These are phyloP conservation scores for Lipomyces anomalus DNA, from an alignment of 805 yeast species.

Conservation along the genomic window DNA sequence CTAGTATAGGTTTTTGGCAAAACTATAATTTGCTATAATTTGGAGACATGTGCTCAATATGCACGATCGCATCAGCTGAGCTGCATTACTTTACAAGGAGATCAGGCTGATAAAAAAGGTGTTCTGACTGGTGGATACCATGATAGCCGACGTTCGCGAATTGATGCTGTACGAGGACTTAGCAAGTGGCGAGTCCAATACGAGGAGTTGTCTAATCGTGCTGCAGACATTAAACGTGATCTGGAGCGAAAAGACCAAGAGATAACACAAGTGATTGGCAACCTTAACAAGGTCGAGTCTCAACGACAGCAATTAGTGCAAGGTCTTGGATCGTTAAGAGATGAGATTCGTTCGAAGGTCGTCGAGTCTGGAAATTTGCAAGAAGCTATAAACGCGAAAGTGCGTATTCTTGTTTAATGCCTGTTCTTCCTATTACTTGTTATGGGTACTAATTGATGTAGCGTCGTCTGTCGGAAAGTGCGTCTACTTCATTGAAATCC, in stretches of 20 bases:
- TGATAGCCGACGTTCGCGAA: slow-evolving; percentile 59
- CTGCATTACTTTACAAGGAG: slow-evolving; percentile 90
- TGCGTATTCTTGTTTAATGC: slow-evolving; percentile 22
- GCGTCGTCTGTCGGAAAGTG: slow-evolving; percentile 42
- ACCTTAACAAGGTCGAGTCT: slow-evolving; percentile 33
- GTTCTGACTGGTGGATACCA: slow-evolving; percentile 83
- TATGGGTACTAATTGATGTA: slow-evolving; percentile 22
- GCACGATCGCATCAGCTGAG: slow-evolving; percentile 56
- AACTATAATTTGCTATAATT: slow-evolving; percentile 66
- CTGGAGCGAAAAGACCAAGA: slow-evolving; percentile 46
- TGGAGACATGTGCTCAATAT: slow-evolving; percentile 62
- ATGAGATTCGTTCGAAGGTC: slow-evolving; percentile 30
- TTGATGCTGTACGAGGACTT: slow-evolving; percentile 61
- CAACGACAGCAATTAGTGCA: slow-evolving; percentile 42
- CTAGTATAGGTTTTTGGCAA: slow-evolving; percentile 81
- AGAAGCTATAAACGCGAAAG: slow-evolving; percentile 12
- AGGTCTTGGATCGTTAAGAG: slow-evolving; percentile 41
- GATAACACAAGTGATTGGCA: slow-evolving; percentile 47
- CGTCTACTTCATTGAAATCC: slow-evolving; percentile 34
- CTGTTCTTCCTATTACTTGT: neutral
- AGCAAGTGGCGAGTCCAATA: slow-evolving; percentile 48
- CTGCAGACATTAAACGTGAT: slow-evolving; percentile 37
- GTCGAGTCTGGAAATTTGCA: slow-evolving; percentile 9
- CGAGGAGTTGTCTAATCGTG: slow-evolving; percentile 37
- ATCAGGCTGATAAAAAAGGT: slow-evolving; percentile 77